Evolutionary conservation across 208 protist genomes (phyloP).

Genomic region (Leishmania guyanensis): DNA sequence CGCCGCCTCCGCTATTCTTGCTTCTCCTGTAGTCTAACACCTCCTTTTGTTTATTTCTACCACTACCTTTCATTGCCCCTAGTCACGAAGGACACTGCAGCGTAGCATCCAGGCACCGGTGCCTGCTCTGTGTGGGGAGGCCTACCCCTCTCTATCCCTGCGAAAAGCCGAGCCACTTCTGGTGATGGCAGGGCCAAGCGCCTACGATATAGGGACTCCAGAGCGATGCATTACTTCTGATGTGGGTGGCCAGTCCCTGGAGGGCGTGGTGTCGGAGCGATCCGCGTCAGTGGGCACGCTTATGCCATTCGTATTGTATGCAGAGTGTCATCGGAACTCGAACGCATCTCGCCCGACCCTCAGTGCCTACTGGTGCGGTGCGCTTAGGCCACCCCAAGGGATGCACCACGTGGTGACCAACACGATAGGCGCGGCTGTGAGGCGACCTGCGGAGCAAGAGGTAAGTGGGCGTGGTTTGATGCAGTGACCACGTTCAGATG

Average conservation of each 20-base stretch:
- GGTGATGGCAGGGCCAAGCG: background rate
- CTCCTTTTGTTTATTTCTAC: slow-evolving; percentile 15
- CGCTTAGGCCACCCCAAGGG: background rate
- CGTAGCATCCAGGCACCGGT: background rate
- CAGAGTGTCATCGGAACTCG: background rate
- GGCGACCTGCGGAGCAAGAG: background rate
- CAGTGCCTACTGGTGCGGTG: background rate
- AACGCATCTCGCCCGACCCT: background rate
- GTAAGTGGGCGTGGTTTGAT: background rate
- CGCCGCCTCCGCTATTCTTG: background rate
- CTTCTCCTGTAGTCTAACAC: background rate
- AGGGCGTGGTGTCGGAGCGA: background rate
- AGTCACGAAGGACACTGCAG: background rate
- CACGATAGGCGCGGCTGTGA: background rate
- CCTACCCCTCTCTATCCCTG: background rate
- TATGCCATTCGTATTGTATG: background rate
- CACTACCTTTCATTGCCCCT: background rate
- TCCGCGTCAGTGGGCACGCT: background rate
- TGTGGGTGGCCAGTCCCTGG: background rate
- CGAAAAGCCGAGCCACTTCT: background rate
- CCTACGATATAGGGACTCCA: background rate
- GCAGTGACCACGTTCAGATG: background rate
- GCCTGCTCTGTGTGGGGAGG: background rate
- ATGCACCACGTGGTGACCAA: background rate
- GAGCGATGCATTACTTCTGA: background rate